A percentile compares a stretch with the other conserved stretches of the same genome.
Conservation (phyloP, 371 early-diverging fungal species). For the Mortierella sp. region DNA sequence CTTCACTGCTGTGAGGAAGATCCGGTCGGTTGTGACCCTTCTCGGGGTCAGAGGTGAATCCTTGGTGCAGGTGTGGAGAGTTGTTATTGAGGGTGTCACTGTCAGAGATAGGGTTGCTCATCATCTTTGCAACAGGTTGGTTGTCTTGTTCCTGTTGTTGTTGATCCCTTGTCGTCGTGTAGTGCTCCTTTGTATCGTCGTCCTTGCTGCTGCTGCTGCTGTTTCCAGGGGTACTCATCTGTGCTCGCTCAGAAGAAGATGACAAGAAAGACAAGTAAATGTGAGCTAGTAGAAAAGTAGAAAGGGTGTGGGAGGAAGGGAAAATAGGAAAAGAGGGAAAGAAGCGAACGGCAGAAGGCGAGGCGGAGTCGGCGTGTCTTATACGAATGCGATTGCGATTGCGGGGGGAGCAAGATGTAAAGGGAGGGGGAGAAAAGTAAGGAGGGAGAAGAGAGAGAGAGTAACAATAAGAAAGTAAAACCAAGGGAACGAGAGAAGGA, state of each 20-base stretch:
- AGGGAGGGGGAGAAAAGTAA: not conserved
- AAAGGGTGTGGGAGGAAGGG: not conserved
- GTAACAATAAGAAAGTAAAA: not conserved
- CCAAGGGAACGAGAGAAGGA: not conserved
- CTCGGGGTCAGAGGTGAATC: not conserved
- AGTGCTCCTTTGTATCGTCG: not conserved
- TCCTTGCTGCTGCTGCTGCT: not conserved
- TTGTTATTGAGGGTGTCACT: not conserved
- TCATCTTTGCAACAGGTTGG: not conserved
- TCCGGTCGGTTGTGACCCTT: not conserved
- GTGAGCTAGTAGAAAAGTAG: not conserved
- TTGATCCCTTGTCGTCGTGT: not conserved
- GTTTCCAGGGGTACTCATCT: not conserved
- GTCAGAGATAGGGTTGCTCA: not conserved
- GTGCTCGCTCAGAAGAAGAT: not conserved
- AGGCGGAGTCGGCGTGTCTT: no score
- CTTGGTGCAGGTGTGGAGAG: not conserved
- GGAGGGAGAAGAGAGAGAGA: no score
- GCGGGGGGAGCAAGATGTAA: not conserved
- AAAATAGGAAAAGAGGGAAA: not conserved
- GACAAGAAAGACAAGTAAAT: not conserved
- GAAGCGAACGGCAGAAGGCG: no score
- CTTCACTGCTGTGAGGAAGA: not conserved
- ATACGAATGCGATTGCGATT: no score
- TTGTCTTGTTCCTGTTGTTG: not conserved